Evolutionary conservation across 495 filamentous ascomycete species (phyloP).

Genomic region (Penicillium flavigenum): DNA sequence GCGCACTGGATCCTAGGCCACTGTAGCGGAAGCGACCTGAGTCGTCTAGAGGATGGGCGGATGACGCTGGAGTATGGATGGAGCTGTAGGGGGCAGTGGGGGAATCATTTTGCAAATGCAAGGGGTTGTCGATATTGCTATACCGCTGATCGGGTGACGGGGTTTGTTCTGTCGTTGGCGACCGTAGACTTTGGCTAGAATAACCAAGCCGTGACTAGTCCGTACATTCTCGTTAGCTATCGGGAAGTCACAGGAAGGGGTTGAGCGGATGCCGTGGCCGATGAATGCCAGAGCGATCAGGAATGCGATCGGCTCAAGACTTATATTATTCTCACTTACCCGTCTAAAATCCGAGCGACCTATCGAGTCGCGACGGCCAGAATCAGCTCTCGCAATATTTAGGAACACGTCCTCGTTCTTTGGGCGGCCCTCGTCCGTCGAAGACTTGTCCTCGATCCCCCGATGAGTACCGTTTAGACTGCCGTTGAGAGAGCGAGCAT

Average conservation of each 20-base stretch:
- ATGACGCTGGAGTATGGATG: slow-evolving; percentile 43
- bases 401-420: slow-evolving; percentile 63
- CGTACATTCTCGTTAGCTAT: slow-evolving; percentile 11
- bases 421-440: slow-evolving; percentile 35
- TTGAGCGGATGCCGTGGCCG: slow-evolving; percentile 3
- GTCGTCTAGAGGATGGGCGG: slow-evolving; percentile 53
- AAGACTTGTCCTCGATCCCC: slow-evolving; percentile 23
- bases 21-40: slow-evolving; percentile 42
- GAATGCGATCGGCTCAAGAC: slow-evolving; percentile 4
- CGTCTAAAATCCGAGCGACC: slow-evolving; percentile 50
- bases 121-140: slow-evolving; percentile 45
- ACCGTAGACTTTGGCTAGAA: slow-evolving; percentile 40
- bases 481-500: slow-evolving; percentile 21
- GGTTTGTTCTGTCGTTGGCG: slow-evolving; percentile 39
- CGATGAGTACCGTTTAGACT: slow-evolving; percentile 26
- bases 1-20: slow-evolving; percentile 39
- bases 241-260: not conserved
- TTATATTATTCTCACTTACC: slow-evolving; percentile 36
- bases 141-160: slow-evolving; percentile 46
- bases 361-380: slow-evolving; percentile 44
- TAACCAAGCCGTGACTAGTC: slow-evolving; percentile 45
- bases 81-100: slow-evolving; percentile 40
- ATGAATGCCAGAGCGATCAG: not conserved
- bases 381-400: slow-evolving; percentile 59
- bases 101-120: slow-evolving; percentile 43